These are phyloP conservation scores for Metschnikowia bowlesiae DNA, from an alignment of 805 yeast species.

Conservation along the genomic window DNA sequence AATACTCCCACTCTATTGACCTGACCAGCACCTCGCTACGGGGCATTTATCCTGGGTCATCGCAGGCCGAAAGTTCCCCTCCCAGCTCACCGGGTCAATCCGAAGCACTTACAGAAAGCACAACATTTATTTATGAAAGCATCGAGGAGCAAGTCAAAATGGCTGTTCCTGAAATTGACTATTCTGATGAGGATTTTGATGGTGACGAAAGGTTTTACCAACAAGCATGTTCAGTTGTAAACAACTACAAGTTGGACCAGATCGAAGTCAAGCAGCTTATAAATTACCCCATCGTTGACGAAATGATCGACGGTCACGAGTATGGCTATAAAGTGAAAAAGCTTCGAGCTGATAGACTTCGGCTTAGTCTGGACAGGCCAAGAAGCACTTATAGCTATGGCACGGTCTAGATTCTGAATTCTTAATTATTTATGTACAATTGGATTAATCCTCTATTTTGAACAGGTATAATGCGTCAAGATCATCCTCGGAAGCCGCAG, in stretches of 20 bases:
- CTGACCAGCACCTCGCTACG: slow-evolving; percentile 31
- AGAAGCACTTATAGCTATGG: slow-evolving; percentile 9
- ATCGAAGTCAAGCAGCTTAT: slow-evolving; percentile 29
- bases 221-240: slow-evolving; percentile 23
- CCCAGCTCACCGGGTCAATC: slow-evolving; percentile 17
- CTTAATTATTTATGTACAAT: slow-evolving; percentile 3
- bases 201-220: slow-evolving; percentile 36
- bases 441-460: slow-evolving; percentile 33
- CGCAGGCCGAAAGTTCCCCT: slow-evolving; percentile 19
- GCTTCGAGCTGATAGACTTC: slow-evolving; percentile 26
- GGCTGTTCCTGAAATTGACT: slow-evolving; percentile 21
- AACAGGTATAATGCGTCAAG: slow-evolving; percentile 39
- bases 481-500: slow-evolving; percentile 21
- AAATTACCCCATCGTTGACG: slow-evolving; percentile 44
- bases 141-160: slow-evolving; percentile 22
- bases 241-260: slow-evolving; percentile 25
- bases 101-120: background rate
- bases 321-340: slow-evolving; percentile 40
- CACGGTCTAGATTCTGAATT: slow-evolving; percentile 12
- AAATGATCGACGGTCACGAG: slow-evolving; percentile 33
- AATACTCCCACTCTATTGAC: slow-evolving; percentile 25
- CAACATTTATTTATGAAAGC: background rate
- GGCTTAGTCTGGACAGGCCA: slow-evolving; percentile 1
- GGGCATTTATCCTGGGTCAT: slow-evolving; percentile 29
- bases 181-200: slow-evolving; percentile 31